Evolutionary conservation across 352 stramenopile species (phyloP).

Genomic region (Phytophthora agathidicida): DNA sequence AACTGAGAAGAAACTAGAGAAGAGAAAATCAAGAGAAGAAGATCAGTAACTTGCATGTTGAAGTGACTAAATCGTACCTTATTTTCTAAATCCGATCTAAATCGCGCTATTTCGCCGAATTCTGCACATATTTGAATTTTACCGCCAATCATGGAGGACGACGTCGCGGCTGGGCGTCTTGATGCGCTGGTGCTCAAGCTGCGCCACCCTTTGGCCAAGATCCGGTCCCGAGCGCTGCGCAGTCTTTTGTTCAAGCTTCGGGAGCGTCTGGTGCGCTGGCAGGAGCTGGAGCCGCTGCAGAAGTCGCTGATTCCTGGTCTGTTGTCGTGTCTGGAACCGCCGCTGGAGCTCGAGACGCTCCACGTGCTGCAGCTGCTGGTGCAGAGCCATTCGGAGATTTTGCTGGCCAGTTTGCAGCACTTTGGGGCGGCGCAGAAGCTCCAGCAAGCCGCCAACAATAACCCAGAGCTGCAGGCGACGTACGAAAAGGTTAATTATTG

Average conservation of each 20-base stretch:
- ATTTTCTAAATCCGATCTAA: too few relatives aligned
- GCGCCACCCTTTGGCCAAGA: conserved; percentile 60
- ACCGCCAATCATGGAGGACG: conserved; percentile 6
- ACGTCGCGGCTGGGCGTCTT: conserved; percentile 11
- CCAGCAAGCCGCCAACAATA: conserved; percentile 40
- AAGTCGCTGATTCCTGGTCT: conserved; percentile 40
- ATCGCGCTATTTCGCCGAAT: background rate
- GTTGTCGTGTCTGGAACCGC: conserved; percentile 41
- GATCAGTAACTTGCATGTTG: background rate
- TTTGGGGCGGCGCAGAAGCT: conserved; percentile 41
- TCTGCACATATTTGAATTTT: conserved; percentile 1
- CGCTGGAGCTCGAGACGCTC: conserved; percentile 56
- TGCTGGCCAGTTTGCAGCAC: conserved; percentile 46
- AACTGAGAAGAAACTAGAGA: too few relatives aligned
- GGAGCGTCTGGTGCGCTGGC: conserved; percentile 49
- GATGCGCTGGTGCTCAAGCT: conserved; percentile 63
- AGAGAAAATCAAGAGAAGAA: conserved; percentile 3
- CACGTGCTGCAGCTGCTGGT: conserved; percentile 59
- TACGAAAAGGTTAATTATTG: conserved; percentile 51
- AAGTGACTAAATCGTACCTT: too few relatives aligned
- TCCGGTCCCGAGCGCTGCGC: conserved; percentile 61
- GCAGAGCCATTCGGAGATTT: conserved; percentile 21
- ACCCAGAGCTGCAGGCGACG: conserved; percentile 39
- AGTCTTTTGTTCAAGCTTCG: conserved; percentile 75
- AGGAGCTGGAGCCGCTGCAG: conserved; percentile 39